These are phyloP conservation scores for Aspergillus heteromorphus DNA, from an alignment of 495 filamentous ascomycete genomes.

Conservation along the genomic window DNA sequence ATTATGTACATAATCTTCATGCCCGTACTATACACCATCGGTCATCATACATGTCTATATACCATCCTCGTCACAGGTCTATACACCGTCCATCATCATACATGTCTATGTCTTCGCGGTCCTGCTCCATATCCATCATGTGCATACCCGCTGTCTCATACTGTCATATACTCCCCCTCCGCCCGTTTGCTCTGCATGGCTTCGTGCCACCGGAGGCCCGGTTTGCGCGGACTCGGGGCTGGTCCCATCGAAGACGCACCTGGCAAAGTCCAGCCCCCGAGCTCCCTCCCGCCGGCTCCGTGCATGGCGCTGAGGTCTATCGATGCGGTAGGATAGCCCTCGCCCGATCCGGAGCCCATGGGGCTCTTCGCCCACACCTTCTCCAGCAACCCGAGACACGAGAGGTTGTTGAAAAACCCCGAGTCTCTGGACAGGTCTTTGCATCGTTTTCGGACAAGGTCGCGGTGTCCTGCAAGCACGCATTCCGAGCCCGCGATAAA, in stretches of 20 bases:
- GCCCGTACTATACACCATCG: neutral
- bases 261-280: conserved; percentile 13
- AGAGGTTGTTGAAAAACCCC: conserved; percentile 88
- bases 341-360: no score
- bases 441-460: conserved; percentile 72
- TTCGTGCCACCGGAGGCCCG: conserved; percentile 70
- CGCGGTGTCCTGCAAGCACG: conserved; percentile 72
- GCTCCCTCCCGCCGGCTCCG: conserved; percentile 9
- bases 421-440: conserved; percentile 79
- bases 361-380: conserved; percentile 62
- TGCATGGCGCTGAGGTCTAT: conserved; percentile 15
- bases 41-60: neutral
- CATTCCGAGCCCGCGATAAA: conserved; percentile 91
- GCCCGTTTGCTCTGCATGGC: conserved; percentile 62
- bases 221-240: conserved; percentile 12
- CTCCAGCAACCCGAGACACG: conserved; percentile 79
- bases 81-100: neutral
- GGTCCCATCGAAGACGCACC: conserved; percentile 2
- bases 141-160: conserved; percentile 37
- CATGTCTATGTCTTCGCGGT: neutral
- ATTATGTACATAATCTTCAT: neutral
- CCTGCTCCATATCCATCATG: neutral
- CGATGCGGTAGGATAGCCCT: conserved; percentile 30
- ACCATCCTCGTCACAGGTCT: no score
- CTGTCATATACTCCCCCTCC: conserved; percentile 84